phyloP scores from a whole-genome alignment of 331 rosid species.

The Pyrus hybrid region DNA sequence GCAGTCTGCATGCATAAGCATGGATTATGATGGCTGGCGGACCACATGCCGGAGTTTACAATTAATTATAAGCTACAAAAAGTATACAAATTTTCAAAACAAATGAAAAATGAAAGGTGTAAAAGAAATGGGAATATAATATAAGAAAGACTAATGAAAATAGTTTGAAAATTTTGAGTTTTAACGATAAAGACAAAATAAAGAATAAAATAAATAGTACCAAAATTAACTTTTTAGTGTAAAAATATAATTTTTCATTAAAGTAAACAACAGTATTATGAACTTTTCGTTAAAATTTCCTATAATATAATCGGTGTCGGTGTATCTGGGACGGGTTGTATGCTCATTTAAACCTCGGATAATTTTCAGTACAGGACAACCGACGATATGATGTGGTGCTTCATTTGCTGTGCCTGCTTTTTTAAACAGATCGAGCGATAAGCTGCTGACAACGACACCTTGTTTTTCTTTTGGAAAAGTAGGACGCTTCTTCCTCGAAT shows the following conservation, averaged over 20 bases:
- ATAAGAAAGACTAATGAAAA: no score
- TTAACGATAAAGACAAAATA: no score
- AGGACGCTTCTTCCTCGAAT: not conserved
- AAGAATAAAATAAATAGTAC: no score
- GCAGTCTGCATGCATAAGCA: not conserved
- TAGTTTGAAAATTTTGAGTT: no score
- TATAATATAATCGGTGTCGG: not conserved
- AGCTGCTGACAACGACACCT: slow-evolving; percentile 15
- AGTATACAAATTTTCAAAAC: not conserved
- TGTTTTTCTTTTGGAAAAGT: not conserved
- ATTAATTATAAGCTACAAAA: not conserved
- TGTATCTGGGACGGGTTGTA: not conserved
- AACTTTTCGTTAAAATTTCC: no score
- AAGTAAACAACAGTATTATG: no score
- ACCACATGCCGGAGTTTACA: not conserved
- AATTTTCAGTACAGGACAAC: not conserved
- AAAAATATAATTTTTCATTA: no score
- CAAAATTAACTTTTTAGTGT: no score
- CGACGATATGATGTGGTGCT: slow-evolving; percentile 20
- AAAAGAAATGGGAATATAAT: not conserved
- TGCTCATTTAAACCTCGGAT: slow-evolving; percentile 24
- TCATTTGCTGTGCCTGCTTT: not conserved
- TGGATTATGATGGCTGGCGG: not conserved
- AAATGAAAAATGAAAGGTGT: not conserved
- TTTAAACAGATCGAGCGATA: slow-evolving; percentile 17